A percentile compares a stretch with the other conserved stretches of the same genome.
Conservation (phyloP, 2,329 filamentous ascomycete species). For the Neonectria sp. region DNA sequence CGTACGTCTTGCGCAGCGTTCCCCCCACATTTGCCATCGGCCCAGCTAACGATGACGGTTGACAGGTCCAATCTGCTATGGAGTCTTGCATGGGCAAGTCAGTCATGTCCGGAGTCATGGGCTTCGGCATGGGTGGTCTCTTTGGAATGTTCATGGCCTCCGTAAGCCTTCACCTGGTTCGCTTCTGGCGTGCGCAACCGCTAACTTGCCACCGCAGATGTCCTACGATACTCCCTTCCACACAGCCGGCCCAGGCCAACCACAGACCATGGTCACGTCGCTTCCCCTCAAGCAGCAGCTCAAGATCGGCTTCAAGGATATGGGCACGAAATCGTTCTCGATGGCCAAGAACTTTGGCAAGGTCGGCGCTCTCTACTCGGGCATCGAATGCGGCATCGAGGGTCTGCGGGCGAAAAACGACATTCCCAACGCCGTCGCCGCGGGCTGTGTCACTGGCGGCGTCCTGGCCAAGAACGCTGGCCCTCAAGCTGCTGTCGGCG, state of each 20-base stretch:
- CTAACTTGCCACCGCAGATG: conserved; percentile 74
- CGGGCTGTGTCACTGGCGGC: conserved; percentile 92
- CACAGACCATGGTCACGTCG: conserved; percentile 62
- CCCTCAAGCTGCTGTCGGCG: conserved; percentile 88
- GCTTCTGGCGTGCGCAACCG: background rate
- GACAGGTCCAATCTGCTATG: conserved; percentile 87
- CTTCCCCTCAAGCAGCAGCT: conserved; percentile 90
- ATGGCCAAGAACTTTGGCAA: conserved; percentile 96
- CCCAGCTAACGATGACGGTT: conserved; percentile 27
- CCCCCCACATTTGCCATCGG: background rate
- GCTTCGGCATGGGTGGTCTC: conserved; percentile 92
- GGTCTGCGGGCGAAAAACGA: conserved; percentile 95
- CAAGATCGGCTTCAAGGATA: conserved; percentile 90
- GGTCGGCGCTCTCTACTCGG: conserved; percentile 90
- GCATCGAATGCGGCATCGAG: conserved; percentile 97
- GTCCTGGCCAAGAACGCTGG: conserved; percentile 89
- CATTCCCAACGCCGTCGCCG: conserved; percentile 86
- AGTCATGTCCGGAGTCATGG: conserved; percentile 90
- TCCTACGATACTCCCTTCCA: conserved; percentile 95
- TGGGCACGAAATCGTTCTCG: conserved; percentile 86
- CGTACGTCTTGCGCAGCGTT: conserved; percentile 51
- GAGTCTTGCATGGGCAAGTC: conserved; percentile 94
- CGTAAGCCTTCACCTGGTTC: conserved; percentile 67
- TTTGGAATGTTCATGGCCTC: conserved; percentile 99
- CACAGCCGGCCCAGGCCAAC: conserved; percentile 58